A percentile compares a stretch with the other conserved stretches of the same genome.
Conservation (phyloP, 2,329 filamentous ascomycete species). For the Fusarium phyllophilum region DNA sequence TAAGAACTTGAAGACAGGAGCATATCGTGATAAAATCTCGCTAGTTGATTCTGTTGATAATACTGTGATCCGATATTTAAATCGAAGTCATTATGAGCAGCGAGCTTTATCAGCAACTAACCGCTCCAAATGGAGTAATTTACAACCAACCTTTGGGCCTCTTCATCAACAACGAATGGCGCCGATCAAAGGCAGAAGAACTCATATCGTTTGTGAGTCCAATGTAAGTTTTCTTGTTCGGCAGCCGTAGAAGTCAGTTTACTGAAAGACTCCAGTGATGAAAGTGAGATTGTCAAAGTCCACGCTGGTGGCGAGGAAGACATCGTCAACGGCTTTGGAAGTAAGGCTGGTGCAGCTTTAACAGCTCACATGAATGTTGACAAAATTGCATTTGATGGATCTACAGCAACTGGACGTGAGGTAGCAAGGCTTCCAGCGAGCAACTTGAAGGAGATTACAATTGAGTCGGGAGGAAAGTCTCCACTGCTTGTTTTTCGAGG, state of each 20-base stretch:
- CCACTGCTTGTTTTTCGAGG: slow-evolving; percentile 70
- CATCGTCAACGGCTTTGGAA: slow-evolving; percentile 75
- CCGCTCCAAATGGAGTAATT: slow-evolving; percentile 69
- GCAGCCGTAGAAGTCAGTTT: accelerated
- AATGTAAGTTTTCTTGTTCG: slow-evolving; percentile 35
- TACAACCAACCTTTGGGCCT: slow-evolving; percentile 75
- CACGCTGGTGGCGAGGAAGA: slow-evolving; percentile 45
- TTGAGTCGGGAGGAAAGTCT: slow-evolving; percentile 76
- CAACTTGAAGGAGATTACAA: slow-evolving; percentile 72
- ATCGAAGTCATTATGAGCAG: accelerated
- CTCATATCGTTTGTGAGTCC: slow-evolving; percentile 68
- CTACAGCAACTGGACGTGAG: slow-evolving; percentile 78
- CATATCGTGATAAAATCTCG: background rate
- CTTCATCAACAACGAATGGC: slow-evolving; percentile 83
- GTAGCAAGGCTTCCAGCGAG: slow-evolving; percentile 61
- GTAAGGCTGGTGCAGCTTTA: slow-evolving; percentile 73
- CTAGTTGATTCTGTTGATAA: accelerated
- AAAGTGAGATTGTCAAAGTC: slow-evolving; percentile 47
- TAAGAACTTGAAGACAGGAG: background rate
- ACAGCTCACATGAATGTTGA: slow-evolving; percentile 74
- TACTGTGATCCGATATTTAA: accelerated
- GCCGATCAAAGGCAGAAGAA: slow-evolving; percentile 64
- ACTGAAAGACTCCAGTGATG: slow-evolving; percentile 33
- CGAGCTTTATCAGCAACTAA: slow-evolving; percentile 33
- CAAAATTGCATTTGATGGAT: slow-evolving; percentile 84